Evolutionary conservation across 768 basidiomycete species (phyloP), one percentile per base, ranked within the genome.

Genomic region (Trametes meyenii): DNA sequence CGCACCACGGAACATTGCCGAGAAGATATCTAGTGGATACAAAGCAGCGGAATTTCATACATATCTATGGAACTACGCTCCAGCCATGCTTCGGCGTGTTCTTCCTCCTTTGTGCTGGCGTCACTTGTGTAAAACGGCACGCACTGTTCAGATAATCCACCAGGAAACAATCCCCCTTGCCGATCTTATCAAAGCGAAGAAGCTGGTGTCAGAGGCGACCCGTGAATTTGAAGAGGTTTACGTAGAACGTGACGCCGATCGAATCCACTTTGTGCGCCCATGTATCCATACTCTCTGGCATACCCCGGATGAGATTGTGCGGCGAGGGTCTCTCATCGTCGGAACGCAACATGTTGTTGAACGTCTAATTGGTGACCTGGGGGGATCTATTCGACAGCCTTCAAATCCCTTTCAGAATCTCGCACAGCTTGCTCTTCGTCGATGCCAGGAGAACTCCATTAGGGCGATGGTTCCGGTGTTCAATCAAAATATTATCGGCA

Each of bases 1-100:
- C 1, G 72, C 77, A 12, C 81, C 78, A 4, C 72, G 77, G 0
- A 77, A 81, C 57, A 69, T 70, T n/a, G n/a, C n/a, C n/a, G n/a
- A n/a, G n/a, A n/a, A n/a, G n/a, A n/a, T n/a, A n/a, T n/a, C n/a
- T n/a, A n/a, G n/a, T n/a, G n/a, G n/a, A n/a, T n/a, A n/a, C n/a
- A n/a, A n/a, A n/a, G n/a, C n/a, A n/a, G n/a, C n/a, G n/a, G n/a
- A n/a, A n/a, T n/a, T n/a, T n/a, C n/a, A n/a, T n/a, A n/a, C n/a
- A n/a, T n/a, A n/a, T n/a, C n/a, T n/a, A n/a, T n/a, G n/a, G n/a
- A n/a, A n/a, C n/a, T n/a, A n/a, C n/a, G 63, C 62, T 1, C 75
- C 73, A 0, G 73, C 58, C 0, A 48, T 75, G n/a, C 55, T 76
- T 1, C 65, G 65, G 29, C 62, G 59, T 4, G 24, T 70, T 2